Conservation (phyloP, 2,329 filamentous ascomycete genomes). For the Sclerotinia borealis region DNA sequence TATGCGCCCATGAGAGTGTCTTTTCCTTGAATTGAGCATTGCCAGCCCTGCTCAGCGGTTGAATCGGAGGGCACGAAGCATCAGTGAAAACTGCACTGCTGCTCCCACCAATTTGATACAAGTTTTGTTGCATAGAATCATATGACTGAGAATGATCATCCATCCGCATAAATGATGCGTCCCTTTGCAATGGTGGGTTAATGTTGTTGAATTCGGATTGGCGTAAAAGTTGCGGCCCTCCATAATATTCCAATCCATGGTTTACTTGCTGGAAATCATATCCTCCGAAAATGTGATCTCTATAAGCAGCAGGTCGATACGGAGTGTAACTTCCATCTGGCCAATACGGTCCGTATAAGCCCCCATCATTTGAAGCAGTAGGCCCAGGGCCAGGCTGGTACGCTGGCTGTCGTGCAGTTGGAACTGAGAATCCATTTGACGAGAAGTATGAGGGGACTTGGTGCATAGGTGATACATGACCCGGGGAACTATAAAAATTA, state of each 20-base stretch:
- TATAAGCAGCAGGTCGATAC: conserved; percentile 51
- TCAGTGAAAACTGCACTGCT: conserved; percentile 4
- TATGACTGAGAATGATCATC: conserved; percentile 2
- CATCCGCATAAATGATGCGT: background rate
- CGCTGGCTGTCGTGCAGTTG: conserved; percentile 53
- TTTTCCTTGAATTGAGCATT: conserved; percentile 59
- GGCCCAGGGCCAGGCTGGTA: conserved; percentile 52
- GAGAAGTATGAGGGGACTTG: conserved; percentile 24
- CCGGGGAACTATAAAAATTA: conserved; percentile 22
- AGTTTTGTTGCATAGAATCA: conserved; percentile 7
- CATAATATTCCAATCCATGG: conserved; percentile 8
- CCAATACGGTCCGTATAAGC: conserved; percentile 57
- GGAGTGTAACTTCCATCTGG: conserved; percentile 50
- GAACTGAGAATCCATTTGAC: conserved; percentile 43
- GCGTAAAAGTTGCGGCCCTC: conserved; percentile 1
- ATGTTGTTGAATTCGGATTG: conserved; percentile 14
- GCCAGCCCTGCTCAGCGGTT: conserved; percentile 22
- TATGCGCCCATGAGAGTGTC: conserved; percentile 63
- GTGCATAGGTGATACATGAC: conserved; percentile 23
- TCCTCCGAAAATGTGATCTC: conserved; percentile 42
- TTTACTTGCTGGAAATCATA: conserved; percentile 7
- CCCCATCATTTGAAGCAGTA: conserved; percentile 50
- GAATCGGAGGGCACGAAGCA: conserved; percentile 23
- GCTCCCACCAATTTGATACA: conserved; percentile 7
- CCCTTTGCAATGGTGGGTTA: background rate